Conservation (phyloP, 257 asterid species). For the Rauvolfia tetraphylla region DNA sequence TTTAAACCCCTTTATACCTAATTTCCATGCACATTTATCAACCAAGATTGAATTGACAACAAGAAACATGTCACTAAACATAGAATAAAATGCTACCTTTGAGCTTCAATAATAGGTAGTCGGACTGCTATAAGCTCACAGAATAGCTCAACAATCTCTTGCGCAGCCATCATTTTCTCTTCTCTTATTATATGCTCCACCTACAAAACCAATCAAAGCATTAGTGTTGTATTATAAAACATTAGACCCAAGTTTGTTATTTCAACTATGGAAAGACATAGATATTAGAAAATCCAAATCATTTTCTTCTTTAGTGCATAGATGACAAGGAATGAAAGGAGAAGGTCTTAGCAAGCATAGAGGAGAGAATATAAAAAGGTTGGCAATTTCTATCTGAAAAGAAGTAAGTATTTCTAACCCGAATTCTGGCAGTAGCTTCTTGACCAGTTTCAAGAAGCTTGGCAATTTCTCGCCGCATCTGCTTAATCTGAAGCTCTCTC, state of each 20-base stretch:
- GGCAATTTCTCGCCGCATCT: slow-evolving; percentile 90
- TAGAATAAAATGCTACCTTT: slow-evolving; percentile 42
- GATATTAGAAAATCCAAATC: neutral
- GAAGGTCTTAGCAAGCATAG: neutral
- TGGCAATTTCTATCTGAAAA: neutral
- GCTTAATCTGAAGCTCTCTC: slow-evolving; percentile 84
- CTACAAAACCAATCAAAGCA: slow-evolving; percentile 30
- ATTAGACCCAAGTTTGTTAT: neutral
- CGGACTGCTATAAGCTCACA: slow-evolving; percentile 79
- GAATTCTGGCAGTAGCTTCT: slow-evolving; percentile 96
- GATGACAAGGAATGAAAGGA: neutral
- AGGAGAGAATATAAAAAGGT: neutral
- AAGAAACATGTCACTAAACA: neutral
- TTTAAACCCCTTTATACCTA: neutral
- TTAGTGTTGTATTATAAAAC: neutral
- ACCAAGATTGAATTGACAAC: neutral
- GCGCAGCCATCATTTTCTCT: slow-evolving; percentile 97
- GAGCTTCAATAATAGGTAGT: slow-evolving; percentile 77
- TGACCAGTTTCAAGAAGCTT: slow-evolving; percentile 97
- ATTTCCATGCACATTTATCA: neutral
- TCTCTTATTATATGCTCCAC: slow-evolving; percentile 93
- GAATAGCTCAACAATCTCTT: slow-evolving; percentile 86
- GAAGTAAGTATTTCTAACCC: slow-evolving; percentile 37
- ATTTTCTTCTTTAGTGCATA: neutral
- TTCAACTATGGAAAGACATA: neutral